Percentiles rank a stretch among this genome's conserved stretches.
These are phyloP conservation scores for carrot (Daucus carota) DNA, from an alignment of 129 eudicot genomes.

Conservation along the genomic window DH1_v3.0 NC_030381.2:53364001-53364500, in stretches of 20 bases:
- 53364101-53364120: neutral
- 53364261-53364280: neutral
- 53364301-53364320: neutral
- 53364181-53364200: neutral
- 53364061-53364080: neutral
- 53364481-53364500: conserved; percentile 56
- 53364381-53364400: neutral
- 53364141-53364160: neutral
- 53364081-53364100: neutral
- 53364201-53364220: neutral
- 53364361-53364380: neutral
- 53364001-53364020: neutral
- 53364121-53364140: neutral
- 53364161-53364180: neutral
- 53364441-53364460: neutral
- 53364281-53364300: neutral
- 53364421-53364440: neutral
- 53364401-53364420: neutral
- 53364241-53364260: neutral
- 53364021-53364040: neutral
- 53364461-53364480: conserved; percentile 40
- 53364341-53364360: no score
- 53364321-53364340: neutral
- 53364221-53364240: neutral
- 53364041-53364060: neutral